Percentiles rank a stretch among this genome's conserved stretches.
Evolutionary conservation across 768 basidiomycete species (phyloP).

Genomic region (Holtermannia corniformis): DNA sequence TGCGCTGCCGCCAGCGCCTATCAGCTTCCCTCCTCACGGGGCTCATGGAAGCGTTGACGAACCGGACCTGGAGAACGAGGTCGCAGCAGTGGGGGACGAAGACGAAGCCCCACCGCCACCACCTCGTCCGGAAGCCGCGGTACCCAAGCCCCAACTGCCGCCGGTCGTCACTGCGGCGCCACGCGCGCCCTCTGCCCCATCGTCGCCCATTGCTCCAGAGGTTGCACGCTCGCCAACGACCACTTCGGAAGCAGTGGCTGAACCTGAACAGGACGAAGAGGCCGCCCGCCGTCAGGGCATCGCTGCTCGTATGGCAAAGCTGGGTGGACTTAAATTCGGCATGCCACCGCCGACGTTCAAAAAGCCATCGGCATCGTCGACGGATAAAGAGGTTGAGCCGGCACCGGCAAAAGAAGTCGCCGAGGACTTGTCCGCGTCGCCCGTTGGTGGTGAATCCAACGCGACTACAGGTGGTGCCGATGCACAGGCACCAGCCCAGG

Average conservation of each 20-base stretch:
- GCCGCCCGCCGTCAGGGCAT: conserved; percentile 56
- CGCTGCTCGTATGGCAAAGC: conserved; percentile 87
- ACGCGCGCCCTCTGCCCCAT: background rate
- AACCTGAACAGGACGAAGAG: conserved; percentile 43
- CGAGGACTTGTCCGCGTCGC: conserved; percentile 37
- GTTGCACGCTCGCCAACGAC: background rate
- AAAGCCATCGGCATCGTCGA: conserved; percentile 8
- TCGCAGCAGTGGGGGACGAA: too few species aligned
- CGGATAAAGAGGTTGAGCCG: conserved; percentile 12
- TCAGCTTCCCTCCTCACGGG: too few species aligned
- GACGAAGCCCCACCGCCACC: too few species aligned
- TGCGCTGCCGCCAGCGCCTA: conserved; percentile 6
- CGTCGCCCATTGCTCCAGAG: background rate
- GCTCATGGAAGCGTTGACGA: too few species aligned
- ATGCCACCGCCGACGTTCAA: conserved; percentile 49
- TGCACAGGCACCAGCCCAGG: conserved; percentile 5
- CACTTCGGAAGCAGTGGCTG: conserved; percentile 3
- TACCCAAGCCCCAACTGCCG: background rate
- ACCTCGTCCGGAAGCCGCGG: too few species aligned
- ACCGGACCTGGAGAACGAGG: too few species aligned
- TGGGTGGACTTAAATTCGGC: conserved; percentile 77
- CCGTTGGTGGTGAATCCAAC: conserved; percentile 3
- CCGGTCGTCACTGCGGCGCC: background rate
- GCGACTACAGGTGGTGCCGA: conserved; percentile 10
- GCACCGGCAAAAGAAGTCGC: background rate